A percentile compares a stretch with the other conserved stretches of the same genome.
Evolutionary conservation across 768 basidiomycete genomes (phyloP).

Genomic region (Phylloporus sp.): DNA sequence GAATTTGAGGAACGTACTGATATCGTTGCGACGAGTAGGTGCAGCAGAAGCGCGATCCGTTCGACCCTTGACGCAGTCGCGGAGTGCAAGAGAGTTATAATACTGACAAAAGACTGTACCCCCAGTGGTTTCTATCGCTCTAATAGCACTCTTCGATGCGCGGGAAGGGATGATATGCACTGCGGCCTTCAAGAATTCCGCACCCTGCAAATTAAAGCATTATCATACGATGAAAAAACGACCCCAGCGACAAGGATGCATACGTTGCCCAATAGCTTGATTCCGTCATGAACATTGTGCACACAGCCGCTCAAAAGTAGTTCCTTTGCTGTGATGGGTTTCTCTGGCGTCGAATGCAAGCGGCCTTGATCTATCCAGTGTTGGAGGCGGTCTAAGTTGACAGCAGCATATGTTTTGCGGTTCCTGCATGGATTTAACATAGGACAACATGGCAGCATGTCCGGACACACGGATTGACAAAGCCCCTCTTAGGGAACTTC

Average conservation of each 20-base stretch:
- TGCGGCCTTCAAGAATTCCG: conserved; percentile 57
- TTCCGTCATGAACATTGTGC: conserved; percentile 83
- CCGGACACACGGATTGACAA: conserved; percentile 77
- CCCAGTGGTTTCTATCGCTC: conserved; percentile 74
- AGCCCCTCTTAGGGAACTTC: conserved; percentile 89
- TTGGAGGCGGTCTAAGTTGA: conserved; percentile 86
- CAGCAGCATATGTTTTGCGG: conserved; percentile 68
- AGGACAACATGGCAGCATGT: background rate
- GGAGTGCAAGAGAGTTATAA: conserved; percentile 81
- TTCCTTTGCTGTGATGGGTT: conserved; percentile 84
- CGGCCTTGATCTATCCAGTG: conserved; percentile 87
- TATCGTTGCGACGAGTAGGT: conserved; percentile 82
- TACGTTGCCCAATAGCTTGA: conserved; percentile 87
- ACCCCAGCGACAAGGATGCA: conserved; percentile 21
- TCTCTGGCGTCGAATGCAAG: conserved; percentile 67
- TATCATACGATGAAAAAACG: background rate
- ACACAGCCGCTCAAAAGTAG: conserved; percentile 83
- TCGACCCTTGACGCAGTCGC: conserved; percentile 69
- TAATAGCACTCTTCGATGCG: conserved; percentile 82
- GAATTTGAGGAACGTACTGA: conserved; percentile 47
- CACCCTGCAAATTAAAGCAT: conserved; percentile 43
- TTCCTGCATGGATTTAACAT: conserved; percentile 45
- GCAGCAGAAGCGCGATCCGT: conserved; percentile 69
- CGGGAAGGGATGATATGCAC: conserved; percentile 80
- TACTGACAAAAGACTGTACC: conserved; percentile 87